Base-by-base conservation (phyloP, 73 alveolate species). In the Urostyla sp. region DNA sequence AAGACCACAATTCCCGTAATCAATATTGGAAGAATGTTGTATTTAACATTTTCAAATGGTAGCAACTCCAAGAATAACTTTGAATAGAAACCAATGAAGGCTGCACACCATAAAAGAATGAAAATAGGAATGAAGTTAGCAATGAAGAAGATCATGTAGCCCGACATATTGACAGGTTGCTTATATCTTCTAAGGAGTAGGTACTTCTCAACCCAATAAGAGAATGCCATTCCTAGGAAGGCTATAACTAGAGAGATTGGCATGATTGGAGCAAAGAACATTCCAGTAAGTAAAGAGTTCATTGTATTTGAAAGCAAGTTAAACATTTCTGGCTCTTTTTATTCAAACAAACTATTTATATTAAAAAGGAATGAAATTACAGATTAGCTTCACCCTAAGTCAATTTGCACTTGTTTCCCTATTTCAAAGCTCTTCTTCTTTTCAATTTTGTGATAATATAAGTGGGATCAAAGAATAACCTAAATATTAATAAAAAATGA, bases 251-350 rank as follows among this genome's bases (percentile, higher is more conserved):
- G 30, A 3, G 89, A 35, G 54, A 85, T 28, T 7, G 96, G 96
- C 18, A 85, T 8, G 7, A 90, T 18, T 0, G 96, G 91, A 37
- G 90, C 76, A 50, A 78, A 90, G 58, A 90, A 56, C 13, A 77
- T 75, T 21, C 52, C 75, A 15, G 80, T 54, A 38, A 86, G 10
- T 26, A 90, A 67, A 4, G 85, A 31, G 49, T 72, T 76, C 72
- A 82, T 54, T 7, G 76, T 66, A 35, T 84, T 79, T 1, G 96
- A 67, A 58, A 59, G 79, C 0, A 86, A 18, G 23, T 78, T 49
- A 0, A 94, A 93, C 83, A 90, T 67, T 54, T 90, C 93, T 11
- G 79, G n/a, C n/a, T n/a, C n/a, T n/a, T n/a, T n/a, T n/a, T n/a
- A n/a, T n/a, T n/a, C n/a, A n/a, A n/a, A n/a, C n/a, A n/a, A n/a